phyloP scores from a whole-genome alignment of 2,329 filamentous ascomycete genomes.

The Paradendryphiella salina region DNA sequence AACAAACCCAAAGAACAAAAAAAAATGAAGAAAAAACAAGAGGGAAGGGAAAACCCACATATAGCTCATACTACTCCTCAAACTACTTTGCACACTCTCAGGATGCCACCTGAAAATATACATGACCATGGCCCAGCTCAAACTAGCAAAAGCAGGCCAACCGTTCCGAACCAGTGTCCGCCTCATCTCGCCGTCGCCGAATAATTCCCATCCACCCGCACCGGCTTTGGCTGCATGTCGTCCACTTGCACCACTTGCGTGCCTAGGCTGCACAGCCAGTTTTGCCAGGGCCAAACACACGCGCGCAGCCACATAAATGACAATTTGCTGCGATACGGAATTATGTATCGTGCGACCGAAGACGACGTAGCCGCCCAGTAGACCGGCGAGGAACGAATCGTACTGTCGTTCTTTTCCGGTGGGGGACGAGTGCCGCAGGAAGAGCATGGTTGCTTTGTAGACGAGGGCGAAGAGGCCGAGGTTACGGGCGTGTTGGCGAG shows the following conservation, averaged over 20 bases:
- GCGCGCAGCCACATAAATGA: constrained; percentile 95
- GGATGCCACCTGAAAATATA: constrained; percentile 91
- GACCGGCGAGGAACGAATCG: constrained; percentile 83
- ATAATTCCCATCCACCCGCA: constrained; percentile 48
- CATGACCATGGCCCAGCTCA: constrained; percentile 95
- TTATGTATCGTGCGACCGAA: constrained; percentile 81
- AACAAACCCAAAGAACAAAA: background rate
- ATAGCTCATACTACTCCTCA: constrained; percentile 95
- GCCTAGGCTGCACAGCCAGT: constrained; percentile 69
- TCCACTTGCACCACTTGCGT: constrained; percentile 38
- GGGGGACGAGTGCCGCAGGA: constrained; percentile 63
- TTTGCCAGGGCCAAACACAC: constrained; percentile 84
- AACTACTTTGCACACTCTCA: constrained; percentile 84
- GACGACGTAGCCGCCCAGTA: constrained; percentile 88
- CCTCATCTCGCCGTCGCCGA: constrained; percentile 45
- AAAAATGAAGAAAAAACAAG: background rate
- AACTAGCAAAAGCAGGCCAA: constrained; percentile 89
- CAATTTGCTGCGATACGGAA: constrained; percentile 92
- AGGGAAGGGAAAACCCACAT: constrained; percentile 68
- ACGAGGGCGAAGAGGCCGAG: constrained; percentile 87
- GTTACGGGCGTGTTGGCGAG: constrained; percentile 86
- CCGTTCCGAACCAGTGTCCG: constrained; percentile 61
- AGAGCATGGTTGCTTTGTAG: constrained; percentile 82
- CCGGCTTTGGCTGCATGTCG: constrained; percentile 15
- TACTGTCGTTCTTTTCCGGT: constrained; percentile 66